phyloP scores from a whole-genome alignment of 805 yeast species.

The Yamadazyma laniorum region DNA sequence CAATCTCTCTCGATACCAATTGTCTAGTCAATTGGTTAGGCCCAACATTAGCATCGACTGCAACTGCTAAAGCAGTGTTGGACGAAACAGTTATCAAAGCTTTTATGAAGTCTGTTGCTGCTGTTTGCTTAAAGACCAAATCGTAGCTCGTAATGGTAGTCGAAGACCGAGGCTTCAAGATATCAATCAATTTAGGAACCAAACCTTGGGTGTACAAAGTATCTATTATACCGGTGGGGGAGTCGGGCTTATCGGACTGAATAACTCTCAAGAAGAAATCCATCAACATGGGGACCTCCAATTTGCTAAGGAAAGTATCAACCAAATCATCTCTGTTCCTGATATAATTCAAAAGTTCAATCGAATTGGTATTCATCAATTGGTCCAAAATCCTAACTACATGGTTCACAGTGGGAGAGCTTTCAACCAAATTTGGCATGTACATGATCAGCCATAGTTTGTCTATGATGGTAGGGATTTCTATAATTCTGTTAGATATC shows the following conservation, averaged over 20 bases:
- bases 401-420: conserved; percentile 39
- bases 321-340: conserved; percentile 68
- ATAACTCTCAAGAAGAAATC: conserved; percentile 87
- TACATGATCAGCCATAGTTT: conserved; percentile 41
- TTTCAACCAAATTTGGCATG: conserved; percentile 31
- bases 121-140: conserved; percentile 64
- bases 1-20: conserved; percentile 71
- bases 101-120: conserved; percentile 92
- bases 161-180: conserved; percentile 63
- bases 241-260: conserved; percentile 88
- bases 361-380: conserved; percentile 61
- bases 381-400: conserved; percentile 73
- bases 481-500: conserved; percentile 41
- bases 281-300: conserved; percentile 92
- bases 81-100: conserved; percentile 94
- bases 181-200: conserved; percentile 68
- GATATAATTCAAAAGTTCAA: conserved; percentile 69
- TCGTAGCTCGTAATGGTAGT: conserved; percentile 27
- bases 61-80: conserved; percentile 65
- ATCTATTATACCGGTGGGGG: conserved; percentile 83
- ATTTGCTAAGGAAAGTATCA: conserved; percentile 75
- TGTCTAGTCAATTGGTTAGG: conserved; percentile 94
- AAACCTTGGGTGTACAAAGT: conserved; percentile 68
- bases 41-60: conserved; percentile 88
- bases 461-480: conserved; percentile 38